phyloP scores from a whole-genome alignment of 2,329 filamentous ascomycete genomes.

The Alternaria metachromatica region DNA sequence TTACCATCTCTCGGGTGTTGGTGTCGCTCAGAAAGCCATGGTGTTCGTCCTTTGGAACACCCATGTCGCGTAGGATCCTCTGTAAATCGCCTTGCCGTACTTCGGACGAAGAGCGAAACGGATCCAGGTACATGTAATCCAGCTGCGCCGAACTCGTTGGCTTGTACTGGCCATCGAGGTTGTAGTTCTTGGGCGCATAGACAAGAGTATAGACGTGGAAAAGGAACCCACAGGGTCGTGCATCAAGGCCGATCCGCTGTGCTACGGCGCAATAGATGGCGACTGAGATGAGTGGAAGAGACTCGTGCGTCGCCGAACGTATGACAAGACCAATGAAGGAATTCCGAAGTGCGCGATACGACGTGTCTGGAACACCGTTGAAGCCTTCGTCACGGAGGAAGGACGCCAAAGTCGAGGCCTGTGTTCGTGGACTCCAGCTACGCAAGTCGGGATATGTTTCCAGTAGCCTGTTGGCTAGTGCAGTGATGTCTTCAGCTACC shows the following conservation, averaged over 20 bases:
- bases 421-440: slow-evolving; percentile 66
- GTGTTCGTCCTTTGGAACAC: slow-evolving; percentile 49
- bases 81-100: slow-evolving; percentile 66
- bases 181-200: slow-evolving; percentile 64
- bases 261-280: slow-evolving; percentile 87
- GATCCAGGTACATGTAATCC: slow-evolving; percentile 79
- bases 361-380: slow-evolving; percentile 72
- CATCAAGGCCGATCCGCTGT: slow-evolving; percentile 73
- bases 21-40: slow-evolving; percentile 69
- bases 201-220: slow-evolving; percentile 86
- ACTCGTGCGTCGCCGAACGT: slow-evolving; percentile 73
- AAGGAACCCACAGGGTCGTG: slow-evolving; percentile 80
- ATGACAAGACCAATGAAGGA: slow-evolving; percentile 86
- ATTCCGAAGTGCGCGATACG: slow-evolving; percentile 83
- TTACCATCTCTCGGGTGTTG: slow-evolving; percentile 69
- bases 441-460: slow-evolving; percentile 60
- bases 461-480: slow-evolving; percentile 65
- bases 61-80: slow-evolving; percentile 63
- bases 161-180: slow-evolving; percentile 53
- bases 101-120: slow-evolving; percentile 74
- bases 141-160: slow-evolving; percentile 33
- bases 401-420: slow-evolving; percentile 70
- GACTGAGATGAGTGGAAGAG: slow-evolving; percentile 83
- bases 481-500: slow-evolving; percentile 66
- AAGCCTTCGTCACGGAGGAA: slow-evolving; percentile 75